phyloP scores from a whole-genome alignment of 1,284 basidiomycete genomes.

The Leucoagaricus sp. region DNA sequence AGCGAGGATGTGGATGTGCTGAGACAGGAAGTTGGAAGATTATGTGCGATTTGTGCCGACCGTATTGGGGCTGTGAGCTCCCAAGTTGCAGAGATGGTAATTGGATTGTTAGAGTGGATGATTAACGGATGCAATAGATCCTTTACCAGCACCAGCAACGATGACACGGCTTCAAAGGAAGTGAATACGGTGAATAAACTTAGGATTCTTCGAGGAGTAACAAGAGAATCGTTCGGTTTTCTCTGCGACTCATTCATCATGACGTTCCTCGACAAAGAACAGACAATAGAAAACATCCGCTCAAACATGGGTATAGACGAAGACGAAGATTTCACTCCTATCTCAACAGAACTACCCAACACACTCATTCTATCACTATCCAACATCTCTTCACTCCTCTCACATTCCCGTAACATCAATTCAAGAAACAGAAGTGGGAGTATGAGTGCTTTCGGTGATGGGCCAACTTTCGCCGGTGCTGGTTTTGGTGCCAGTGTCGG shows the following conservation, averaged over 20 bases:
- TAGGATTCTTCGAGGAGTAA: constrained; percentile 42
- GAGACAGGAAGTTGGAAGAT: constrained; percentile 37
- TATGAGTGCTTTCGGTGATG: too few species aligned
- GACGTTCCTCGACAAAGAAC: constrained; percentile 27
- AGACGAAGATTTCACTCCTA: constrained; percentile 33
- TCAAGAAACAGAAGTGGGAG: too few species aligned
- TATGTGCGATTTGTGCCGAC: constrained; percentile 34
- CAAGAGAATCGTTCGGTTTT: constrained; percentile 33
- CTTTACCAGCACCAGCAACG: not conserved
- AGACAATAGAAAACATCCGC: constrained; percentile 26
- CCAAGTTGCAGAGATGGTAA: constrained; percentile 36
- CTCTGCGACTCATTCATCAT: constrained; percentile 34
- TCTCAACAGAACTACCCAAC: constrained; percentile 32
- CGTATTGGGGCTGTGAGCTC: constrained; percentile 26
- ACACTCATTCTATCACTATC: constrained; percentile 33
- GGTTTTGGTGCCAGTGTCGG: not conserved
- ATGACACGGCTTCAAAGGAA: not conserved
- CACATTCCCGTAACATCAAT: constrained; percentile 24
- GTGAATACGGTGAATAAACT: constrained; percentile 26
- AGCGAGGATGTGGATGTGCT: not conserved
- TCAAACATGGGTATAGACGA: constrained; percentile 37
- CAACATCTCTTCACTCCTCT: constrained; percentile 37
- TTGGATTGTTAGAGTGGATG: constrained; percentile 53
- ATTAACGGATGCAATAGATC: not conserved
- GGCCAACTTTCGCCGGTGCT: too few species aligned